Conservation (phyloP, 331 rosid species). For the Cucumis variabilis region DNA sequence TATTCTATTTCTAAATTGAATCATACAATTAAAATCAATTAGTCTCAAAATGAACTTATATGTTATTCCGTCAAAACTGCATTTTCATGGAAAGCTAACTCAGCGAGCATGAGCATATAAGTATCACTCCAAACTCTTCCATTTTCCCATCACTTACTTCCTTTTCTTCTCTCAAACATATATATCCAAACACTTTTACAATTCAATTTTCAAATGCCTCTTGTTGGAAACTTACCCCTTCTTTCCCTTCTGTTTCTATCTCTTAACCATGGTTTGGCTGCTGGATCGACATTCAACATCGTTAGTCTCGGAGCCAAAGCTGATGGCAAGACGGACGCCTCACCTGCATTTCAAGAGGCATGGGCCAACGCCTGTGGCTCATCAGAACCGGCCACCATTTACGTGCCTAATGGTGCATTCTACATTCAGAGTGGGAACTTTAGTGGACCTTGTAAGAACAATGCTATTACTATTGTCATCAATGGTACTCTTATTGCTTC, state of each 20-base stretch:
- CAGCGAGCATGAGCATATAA: neutral
- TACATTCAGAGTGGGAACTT: slow-evolving; percentile 34
- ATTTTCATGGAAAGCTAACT: too few relatives aligned
- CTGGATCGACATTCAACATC: slow-evolving; percentile 31
- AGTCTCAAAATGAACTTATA: too few relatives aligned
- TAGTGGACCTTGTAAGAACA: slow-evolving; percentile 47
- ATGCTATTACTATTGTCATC: slow-evolving; percentile 40
- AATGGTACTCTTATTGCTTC: slow-evolving; percentile 52
- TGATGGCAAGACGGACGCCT: neutral
- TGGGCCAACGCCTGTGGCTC: slow-evolving; percentile 54
- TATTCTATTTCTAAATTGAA: too few relatives aligned
- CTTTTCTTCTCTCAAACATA: neutral
- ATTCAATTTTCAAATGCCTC: neutral
- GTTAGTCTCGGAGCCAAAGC: neutral
- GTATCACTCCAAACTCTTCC: slow-evolving; percentile 7
- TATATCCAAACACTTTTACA: neutral
- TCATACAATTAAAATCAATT: too few relatives aligned
- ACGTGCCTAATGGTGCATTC: slow-evolving; percentile 49
- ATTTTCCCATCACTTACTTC: neutral
- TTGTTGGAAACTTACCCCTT: neutral
- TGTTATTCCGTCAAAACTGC: too few relatives aligned
- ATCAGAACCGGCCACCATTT: slow-evolving; percentile 20
- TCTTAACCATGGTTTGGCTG: neutral
- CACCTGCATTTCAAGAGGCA: neutral
- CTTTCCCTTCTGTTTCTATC: neutral